A percentile compares a stretch with the other conserved stretches of the same genome.
Evolutionary conservation across 176 grass and related monocot species (phyloP).

Genomic region (Alloteropsis semialata): DNA sequence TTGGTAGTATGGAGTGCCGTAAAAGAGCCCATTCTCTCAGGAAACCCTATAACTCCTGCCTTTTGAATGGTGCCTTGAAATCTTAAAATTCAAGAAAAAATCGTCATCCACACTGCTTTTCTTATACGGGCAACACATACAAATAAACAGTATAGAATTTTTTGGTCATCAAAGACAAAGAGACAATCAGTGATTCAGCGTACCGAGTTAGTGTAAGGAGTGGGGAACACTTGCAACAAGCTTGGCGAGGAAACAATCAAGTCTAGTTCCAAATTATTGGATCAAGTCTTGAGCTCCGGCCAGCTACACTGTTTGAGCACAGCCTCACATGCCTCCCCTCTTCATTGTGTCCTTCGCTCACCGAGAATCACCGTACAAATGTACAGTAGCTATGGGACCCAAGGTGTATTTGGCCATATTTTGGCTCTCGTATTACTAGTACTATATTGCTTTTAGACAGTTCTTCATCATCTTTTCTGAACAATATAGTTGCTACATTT

Average conservation of each 20-base stretch:
- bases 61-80: background rate
- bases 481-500: background rate
- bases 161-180: background rate
- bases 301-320: slow-evolving; percentile 24
- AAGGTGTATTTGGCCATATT: background rate
- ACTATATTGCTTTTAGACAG: background rate
- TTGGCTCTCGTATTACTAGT: background rate
- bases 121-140: background rate
- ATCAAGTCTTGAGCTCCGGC: background rate
- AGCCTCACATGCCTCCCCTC: slow-evolving; percentile 30
- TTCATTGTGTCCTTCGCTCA: slow-evolving; percentile 2
- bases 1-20: too few species aligned
- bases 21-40: too few species aligned
- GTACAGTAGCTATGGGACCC: background rate
- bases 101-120: background rate
- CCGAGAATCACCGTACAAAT: background rate
- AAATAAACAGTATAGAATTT: background rate
- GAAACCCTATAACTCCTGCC: background rate
- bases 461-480: background rate
- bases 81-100: background rate
- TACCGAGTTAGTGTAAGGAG: background rate
- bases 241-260: background rate
- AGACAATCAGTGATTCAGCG: background rate
- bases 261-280: background rate
- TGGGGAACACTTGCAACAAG: background rate